A percentile compares a stretch with the other conserved stretches of the same genome.
Evolutionary conservation across 2,329 filamentous ascomycete species (phyloP).

Genomic region (Pseudogymnoascus sp.): DNA sequence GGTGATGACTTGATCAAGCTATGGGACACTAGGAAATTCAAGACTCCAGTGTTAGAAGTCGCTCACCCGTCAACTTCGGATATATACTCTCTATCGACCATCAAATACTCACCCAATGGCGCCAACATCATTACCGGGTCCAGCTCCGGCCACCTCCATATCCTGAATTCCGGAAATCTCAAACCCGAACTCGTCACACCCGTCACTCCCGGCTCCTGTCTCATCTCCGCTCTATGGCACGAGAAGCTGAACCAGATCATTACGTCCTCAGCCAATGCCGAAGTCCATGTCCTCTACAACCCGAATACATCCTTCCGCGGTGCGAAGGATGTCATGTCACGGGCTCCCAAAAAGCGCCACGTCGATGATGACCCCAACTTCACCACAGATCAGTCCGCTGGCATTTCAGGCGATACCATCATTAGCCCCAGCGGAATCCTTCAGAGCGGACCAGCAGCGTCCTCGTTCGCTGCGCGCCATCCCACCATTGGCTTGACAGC

Average conservation of each 20-base stretch:
- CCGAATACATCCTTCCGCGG: conserved; percentile 75
- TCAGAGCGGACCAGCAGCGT: conserved; percentile 37
- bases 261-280: conserved; percentile 84
- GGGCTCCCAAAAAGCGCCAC: conserved; percentile 88
- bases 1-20: conserved; percentile 91
- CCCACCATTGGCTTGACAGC: conserved; percentile 69
- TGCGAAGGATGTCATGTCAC: conserved; percentile 82
- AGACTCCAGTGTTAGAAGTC: conserved; percentile 73
- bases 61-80: conserved; percentile 75
- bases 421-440: conserved; percentile 60
- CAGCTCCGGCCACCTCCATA: conserved; percentile 75
- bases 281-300: conserved; percentile 85
- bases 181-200: conserved; percentile 77
- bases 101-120: conserved; percentile 79
- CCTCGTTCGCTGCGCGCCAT: conserved; percentile 50
- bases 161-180: conserved; percentile 87
- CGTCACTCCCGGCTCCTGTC: conserved; percentile 74
- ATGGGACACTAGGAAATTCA: conserved; percentile 97
- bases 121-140: conserved; percentile 87
- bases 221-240: conserved; percentile 88
- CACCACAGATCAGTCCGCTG: conserved; percentile 75
- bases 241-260: conserved; percentile 92
- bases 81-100: conserved; percentile 77
- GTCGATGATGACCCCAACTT: conserved; percentile 86
- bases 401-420: conserved; percentile 77